phyloP scores from a whole-genome alignment of 768 basidiomycete genomes.

The Auriculariales sp. region DNA sequence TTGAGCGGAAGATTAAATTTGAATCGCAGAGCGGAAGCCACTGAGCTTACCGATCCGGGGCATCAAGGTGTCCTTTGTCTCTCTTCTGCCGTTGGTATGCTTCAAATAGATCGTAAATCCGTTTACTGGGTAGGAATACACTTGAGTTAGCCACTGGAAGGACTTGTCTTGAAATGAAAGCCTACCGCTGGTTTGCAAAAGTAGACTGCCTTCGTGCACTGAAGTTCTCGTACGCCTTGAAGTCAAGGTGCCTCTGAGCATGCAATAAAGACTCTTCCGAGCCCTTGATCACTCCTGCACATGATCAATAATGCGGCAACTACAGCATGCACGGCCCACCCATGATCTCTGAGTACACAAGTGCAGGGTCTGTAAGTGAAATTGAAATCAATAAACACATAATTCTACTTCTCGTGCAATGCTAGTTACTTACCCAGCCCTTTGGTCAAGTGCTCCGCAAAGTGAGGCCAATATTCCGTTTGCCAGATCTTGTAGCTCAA shows the following conservation, averaged over 20 bases:
- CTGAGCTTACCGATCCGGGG: constrained; percentile 55
- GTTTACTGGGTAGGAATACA: too few species aligned
- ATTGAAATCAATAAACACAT: too few species aligned
- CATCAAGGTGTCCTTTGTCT: constrained; percentile 30
- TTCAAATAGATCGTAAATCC: constrained; percentile 39
- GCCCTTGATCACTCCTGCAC: constrained; percentile 61
- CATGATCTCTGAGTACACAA: constrained; percentile 52
- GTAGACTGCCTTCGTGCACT: constrained; percentile 38
- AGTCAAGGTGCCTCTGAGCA: constrained; percentile 26
- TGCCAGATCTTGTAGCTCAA: constrained; percentile 36
- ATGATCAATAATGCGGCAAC: too few species aligned
- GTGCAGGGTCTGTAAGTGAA: too few species aligned
- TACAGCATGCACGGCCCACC: too few species aligned
- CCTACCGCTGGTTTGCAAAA: constrained; percentile 36
- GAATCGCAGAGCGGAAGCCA: too few species aligned
- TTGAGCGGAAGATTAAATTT: too few species aligned
- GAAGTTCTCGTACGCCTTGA: constrained; percentile 28
- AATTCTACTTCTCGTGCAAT: too few species aligned
- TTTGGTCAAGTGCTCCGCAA: constrained; percentile 34
- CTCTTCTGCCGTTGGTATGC: constrained; percentile 34
- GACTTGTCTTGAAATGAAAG: too few species aligned
- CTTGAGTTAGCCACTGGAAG: too few species aligned
- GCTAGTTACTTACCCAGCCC: too few species aligned
- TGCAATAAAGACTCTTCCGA: constrained; percentile 35
- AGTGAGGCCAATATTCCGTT: constrained; percentile 42